A percentile compares a stretch with the other conserved stretches of the same genome.
Conservation (phyloP, 208 protist genomes). For the Wallacemonas collosoma region DNA sequence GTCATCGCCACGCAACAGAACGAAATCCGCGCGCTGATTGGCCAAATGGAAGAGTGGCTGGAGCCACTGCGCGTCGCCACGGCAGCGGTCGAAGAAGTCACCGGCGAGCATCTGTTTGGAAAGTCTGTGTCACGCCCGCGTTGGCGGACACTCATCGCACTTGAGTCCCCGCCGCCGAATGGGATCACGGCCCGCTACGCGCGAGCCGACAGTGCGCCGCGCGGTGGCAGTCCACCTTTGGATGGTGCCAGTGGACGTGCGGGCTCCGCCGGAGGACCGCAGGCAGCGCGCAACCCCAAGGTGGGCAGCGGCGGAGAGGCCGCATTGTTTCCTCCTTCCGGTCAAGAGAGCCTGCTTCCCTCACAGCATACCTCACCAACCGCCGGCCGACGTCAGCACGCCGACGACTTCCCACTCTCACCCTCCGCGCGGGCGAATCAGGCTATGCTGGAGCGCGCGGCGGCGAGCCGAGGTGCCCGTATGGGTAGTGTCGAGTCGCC, state of each 20-base stretch:
- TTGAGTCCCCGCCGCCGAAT: slow-evolving; percentile 6
- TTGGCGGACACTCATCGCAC: slow-evolving; percentile 19
- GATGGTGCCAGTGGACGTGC: no score
- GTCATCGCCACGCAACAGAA: slow-evolving; percentile 32
- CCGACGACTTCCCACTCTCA: slow-evolving; percentile 1
- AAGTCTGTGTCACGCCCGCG: slow-evolving; percentile 11
- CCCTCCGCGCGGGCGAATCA: slow-evolving; percentile 7
- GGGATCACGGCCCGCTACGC: neutral
- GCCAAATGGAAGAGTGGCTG: slow-evolving; percentile 36
- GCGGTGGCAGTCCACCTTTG: neutral
- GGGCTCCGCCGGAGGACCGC: no score
- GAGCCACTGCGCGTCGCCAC: slow-evolving; percentile 22
- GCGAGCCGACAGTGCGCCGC: neutral
- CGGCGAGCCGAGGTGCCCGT: neutral
- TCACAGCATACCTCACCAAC: slow-evolving; percentile 9
- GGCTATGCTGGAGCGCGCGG: neutral
- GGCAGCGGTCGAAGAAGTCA: slow-evolving; percentile 13
- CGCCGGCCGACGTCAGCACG: neutral
- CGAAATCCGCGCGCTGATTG: slow-evolving; percentile 38
- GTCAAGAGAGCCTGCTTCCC: slow-evolving; percentile 6
- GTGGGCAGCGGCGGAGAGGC: neutral
- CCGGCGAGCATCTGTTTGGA: slow-evolving; percentile 3
- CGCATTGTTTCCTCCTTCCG: slow-evolving; percentile 19
- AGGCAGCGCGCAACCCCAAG: no score
- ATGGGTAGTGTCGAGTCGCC: slow-evolving; percentile 8